Evolutionary conservation across 306 rosid species (phyloP), one percentile per base, ranked within the genome.

Genomic region (Citrullus amarus): DNA sequence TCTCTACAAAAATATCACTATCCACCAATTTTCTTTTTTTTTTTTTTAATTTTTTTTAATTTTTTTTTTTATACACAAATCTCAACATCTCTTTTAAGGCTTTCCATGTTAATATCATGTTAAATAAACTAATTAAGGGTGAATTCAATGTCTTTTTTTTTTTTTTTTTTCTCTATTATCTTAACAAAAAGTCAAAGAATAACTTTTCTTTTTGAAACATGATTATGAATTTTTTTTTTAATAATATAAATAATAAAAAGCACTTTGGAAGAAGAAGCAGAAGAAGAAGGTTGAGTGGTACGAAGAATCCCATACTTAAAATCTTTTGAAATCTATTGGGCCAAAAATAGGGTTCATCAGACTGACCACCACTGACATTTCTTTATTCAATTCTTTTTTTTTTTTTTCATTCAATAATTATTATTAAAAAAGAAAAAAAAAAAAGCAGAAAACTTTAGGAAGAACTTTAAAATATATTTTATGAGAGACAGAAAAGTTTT

Each of bases 351-450:
- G 75, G 54, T 68, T 68, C 32, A 67, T 67, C 72, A 66, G 46
- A 36, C 74, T 39, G 50, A 67, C 74, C 25, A 36, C 6, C 74
- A 67, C 74, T 67, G 74, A 67, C 74, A 69, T 69, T 43, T 69
- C 34, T 69, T 43, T 69, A 39, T 69, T 69, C 17, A 18, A 39
- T 38, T 62, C 15, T 17, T 28, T 0, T 0, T 38, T 8, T 22
- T 17, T 65, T 65, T 17, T 8, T 8, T 1, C 18, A n/a, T 2
- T 41, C 71, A 53, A 36, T 65, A 38, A 65, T 36, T 8, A 62
- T 62, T 62, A 65, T 53, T 53, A n/a, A 56, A 56, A 2, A 15
- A 51, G 1, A 51, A 6, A 25, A 25, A 60, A 22, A 60, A 60
- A 61, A 15, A 32, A 65, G 6, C 46, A 32, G 5, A 36, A 65